Base-by-base conservation (phyloP, 2,329 filamentous ascomycete species). In the Penicillium frequentans region DNA sequence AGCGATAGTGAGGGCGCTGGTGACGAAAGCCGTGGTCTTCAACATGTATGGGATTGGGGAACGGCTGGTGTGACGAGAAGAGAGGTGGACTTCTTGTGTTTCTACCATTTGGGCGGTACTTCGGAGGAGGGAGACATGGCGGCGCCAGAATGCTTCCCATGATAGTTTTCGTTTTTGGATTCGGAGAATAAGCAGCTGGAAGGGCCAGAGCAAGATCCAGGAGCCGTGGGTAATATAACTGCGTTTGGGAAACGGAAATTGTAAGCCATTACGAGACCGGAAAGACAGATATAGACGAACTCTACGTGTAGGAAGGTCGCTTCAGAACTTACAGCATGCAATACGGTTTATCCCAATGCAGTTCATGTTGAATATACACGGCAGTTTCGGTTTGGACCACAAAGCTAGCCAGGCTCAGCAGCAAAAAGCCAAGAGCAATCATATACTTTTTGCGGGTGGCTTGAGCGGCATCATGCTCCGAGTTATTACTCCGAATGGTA, bases 261-360 rank as follows among this genome's bases (percentile, higher is more conserved):
- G 58, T 67, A 57, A 67, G 63, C 59, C 16, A 50, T 59, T 55
- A 51, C 35, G 43, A 54, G 52, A 52, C n/a, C 53, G 42, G 11
- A 31, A 46, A 52, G n/a, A 14, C 19, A 13, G 21, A 27, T 50
- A 29, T 37, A 27, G 35, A 23, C 9, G 14, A 23, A 8, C 10
- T 29, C 37, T 45, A 48, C 52, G 33, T 39, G 48, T 52, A 55
- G 47, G 52, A 54, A 33, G 39, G 13, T 39, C n/a, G 10, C 24
- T 14, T 37, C 14, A 10, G 3, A 58, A 76, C 75, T 78, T 78
- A 97, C 82, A 99, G 86, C 95, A 99, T 99, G 81, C 91, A 96
- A 79, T 97, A 99, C n/a, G 95, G 91, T 80, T 99, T 99, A 78
- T 96, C 86, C 95, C 95, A 99, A 62, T 90, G 87, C 62, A 97